Evolutionary conservation across 2,329 filamentous ascomycete genomes (phyloP).

Genomic region (Trichoderma atrobrunneum): DNA sequence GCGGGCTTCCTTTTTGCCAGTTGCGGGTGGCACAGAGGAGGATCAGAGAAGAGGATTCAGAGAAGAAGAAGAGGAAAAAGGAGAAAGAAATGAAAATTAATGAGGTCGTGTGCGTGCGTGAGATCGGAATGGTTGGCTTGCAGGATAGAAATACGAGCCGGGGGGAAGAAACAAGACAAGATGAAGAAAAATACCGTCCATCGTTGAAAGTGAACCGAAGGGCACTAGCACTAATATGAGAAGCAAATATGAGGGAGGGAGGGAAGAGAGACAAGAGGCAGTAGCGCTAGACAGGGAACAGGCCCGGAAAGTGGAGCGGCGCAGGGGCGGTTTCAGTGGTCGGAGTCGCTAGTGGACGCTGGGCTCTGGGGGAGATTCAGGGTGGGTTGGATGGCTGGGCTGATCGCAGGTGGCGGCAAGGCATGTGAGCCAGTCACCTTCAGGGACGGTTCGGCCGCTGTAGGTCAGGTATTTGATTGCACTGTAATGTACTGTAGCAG

Average conservation of each 20-base stretch:
- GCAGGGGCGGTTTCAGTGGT: slow-evolving; percentile 3
- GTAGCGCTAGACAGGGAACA: slow-evolving; percentile 1
- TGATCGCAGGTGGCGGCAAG: background rate
- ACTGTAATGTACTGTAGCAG: background rate
- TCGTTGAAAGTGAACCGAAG: background rate
- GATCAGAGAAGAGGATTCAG: background rate
- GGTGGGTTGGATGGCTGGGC: background rate
- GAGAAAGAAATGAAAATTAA: background rate
- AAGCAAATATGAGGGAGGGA: background rate
- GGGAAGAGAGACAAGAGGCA: background rate
- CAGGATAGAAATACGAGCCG: background rate
- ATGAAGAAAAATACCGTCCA: background rate
- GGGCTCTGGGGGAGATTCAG: background rate
- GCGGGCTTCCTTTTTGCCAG: background rate
- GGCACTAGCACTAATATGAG: background rate
- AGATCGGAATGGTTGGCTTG: background rate
- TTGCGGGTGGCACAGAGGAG: background rate
- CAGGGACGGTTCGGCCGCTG: background rate
- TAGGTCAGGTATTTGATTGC: background rate
- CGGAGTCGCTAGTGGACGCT: background rate
- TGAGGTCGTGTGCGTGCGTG: background rate
- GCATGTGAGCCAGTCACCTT: slow-evolving; percentile 3
- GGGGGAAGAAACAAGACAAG: background rate
- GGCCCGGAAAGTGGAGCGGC: background rate
- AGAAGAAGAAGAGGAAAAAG: background rate